These are phyloP conservation scores for Rhododendron mucronatum DNA, from an alignment of 148 eudicot species.

Conservation along the genomic window DNA sequence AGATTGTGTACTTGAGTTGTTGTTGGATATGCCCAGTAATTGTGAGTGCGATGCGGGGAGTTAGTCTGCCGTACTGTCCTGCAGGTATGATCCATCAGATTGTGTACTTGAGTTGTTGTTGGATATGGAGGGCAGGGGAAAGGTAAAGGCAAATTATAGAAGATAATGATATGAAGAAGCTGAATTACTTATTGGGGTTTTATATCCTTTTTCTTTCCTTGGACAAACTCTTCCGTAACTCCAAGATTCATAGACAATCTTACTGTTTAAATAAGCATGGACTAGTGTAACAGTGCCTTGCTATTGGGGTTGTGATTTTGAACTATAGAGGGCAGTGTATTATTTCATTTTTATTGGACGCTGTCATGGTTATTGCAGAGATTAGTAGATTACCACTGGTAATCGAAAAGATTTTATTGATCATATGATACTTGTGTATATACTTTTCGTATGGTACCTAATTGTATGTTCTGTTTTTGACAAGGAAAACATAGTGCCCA, in stretches of 20 bases:
- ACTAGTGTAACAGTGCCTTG: neutral
- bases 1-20: neutral
- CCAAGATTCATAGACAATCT: neutral
- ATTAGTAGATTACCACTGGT: neutral
- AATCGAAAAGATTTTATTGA: neutral
- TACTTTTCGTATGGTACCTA: neutral
- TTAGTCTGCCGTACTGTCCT: neutral
- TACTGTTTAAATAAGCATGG: neutral
- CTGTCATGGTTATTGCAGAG: neutral
- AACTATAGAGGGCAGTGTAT: neutral
- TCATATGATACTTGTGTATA: neutral
- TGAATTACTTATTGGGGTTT: neutral
- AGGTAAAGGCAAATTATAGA: neutral
- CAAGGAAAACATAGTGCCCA: neutral
- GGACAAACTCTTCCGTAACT: neutral
- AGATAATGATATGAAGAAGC: neutral
- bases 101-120: neutral
- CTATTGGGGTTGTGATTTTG: neutral
- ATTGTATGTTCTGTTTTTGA: neutral
- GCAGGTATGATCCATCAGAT: neutral
- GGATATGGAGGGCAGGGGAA: neutral
- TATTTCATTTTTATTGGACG: neutral
- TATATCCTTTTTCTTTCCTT: neutral
- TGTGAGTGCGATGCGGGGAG: neutral
- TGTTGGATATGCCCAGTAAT: neutral